These are phyloP conservation scores for Quercus mongolica DNA, from an alignment of 306 rosid genomes.

Conservation along the genomic window DNA sequence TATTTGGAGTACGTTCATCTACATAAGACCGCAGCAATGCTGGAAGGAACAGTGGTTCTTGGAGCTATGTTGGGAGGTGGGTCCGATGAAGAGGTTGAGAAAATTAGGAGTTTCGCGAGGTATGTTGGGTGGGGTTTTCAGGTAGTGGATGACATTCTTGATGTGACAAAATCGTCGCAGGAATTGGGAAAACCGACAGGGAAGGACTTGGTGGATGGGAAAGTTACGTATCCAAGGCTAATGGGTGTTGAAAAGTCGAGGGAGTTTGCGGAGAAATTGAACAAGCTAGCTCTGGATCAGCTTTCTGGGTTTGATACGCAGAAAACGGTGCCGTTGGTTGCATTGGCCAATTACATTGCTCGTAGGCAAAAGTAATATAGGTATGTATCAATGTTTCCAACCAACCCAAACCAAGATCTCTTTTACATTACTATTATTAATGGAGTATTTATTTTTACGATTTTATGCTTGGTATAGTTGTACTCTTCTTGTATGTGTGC, in stretches of 20 bases:
- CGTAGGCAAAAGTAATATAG: constrained; percentile 41
- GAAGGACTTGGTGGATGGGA: constrained; percentile 67
- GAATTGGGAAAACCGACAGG: constrained; percentile 81
- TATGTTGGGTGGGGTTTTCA: constrained; percentile 61
- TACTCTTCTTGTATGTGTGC: no score
- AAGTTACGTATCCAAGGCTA: constrained; percentile 67
- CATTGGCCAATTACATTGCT: constrained; percentile 62
- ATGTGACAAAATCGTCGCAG: constrained; percentile 60
- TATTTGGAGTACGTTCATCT: constrained; percentile 56
- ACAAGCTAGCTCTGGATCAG: constrained; percentile 41
- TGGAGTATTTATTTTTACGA: no score
- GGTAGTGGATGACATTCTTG: constrained; percentile 82
- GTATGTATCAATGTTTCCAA: neutral
- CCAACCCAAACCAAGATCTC: no score
- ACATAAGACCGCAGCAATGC: constrained; percentile 62
- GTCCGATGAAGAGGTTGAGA: constrained; percentile 44
- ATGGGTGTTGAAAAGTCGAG: constrained; percentile 60
- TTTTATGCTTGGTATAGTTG: no score
- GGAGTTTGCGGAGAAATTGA: constrained; percentile 57
- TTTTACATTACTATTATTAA: no score
- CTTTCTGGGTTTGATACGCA: constrained; percentile 43
- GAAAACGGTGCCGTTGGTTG: constrained; percentile 59
- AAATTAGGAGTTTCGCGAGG: constrained; percentile 50
- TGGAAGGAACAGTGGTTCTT: constrained; percentile 63
- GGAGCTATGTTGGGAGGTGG: constrained; percentile 73